Evolutionary conservation across 768 basidiomycete genomes (phyloP).

Genomic region (Termitomyces sp.): DNA sequence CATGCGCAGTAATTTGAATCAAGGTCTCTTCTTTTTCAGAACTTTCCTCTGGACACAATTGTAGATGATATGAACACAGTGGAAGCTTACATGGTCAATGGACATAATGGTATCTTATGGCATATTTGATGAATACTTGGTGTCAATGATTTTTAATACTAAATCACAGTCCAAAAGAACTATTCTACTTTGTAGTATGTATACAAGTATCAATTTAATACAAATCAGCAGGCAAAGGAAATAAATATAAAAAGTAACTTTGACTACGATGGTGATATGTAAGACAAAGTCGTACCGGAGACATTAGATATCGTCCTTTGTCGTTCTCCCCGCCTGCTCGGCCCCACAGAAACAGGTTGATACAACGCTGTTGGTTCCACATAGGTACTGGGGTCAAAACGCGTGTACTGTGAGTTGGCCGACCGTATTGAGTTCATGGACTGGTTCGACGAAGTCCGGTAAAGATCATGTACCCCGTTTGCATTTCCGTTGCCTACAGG

Average conservation of each 20-base stretch:
- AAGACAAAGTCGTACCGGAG: slow-evolving; percentile 1
- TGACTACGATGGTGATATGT: not conserved
- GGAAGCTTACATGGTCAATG: too few species aligned
- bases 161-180: not conserved
- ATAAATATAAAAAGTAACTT: not conserved
- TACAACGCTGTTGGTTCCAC: slow-evolving; percentile 6
- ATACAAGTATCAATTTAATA: not conserved
- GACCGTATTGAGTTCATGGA: slow-evolving; percentile 8
- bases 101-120: not conserved
- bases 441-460: slow-evolving; percentile 6
- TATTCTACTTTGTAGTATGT: not conserved
- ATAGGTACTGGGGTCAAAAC: slow-evolving; percentile 5
- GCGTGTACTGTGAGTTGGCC: slow-evolving; percentile 6
- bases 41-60: not conserved
- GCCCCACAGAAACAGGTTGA: not conserved
- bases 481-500: not conserved
- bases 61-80: too few species aligned
- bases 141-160: too few species aligned
- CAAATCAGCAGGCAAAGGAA: not conserved
- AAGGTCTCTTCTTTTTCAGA: not conserved
- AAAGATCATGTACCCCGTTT: not conserved
- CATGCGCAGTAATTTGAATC: not conserved
- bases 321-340: not conserved
- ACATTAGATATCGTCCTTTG: not conserved
- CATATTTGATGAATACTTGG: not conserved